These are phyloP conservation scores for Pachyrhizus erosus DNA, from an alignment of 306 rosid genomes.

Conservation along the genomic window DNA sequence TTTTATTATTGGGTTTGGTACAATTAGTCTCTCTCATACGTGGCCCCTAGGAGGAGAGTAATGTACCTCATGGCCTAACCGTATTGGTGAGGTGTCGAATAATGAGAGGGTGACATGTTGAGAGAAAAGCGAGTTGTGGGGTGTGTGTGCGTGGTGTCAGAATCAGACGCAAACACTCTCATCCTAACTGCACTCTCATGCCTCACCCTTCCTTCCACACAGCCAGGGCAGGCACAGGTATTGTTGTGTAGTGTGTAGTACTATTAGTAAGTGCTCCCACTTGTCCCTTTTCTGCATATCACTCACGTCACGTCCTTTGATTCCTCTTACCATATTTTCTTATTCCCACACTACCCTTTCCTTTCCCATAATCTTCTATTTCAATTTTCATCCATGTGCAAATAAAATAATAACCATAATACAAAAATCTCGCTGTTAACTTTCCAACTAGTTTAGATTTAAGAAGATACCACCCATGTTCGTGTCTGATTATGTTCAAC, in stretches of 20 bases:
- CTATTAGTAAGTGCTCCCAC: background rate
- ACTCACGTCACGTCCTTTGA: slow-evolving; percentile 31
- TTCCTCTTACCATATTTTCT: slow-evolving; percentile 28
- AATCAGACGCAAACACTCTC: slow-evolving; percentile 27
- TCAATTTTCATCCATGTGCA: background rate
- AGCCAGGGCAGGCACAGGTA: background rate
- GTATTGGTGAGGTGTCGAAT: slow-evolving; percentile 38
- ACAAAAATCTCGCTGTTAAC: background rate
- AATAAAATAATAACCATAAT: background rate
- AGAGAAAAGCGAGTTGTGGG: slow-evolving; percentile 15
- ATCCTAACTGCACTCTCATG: slow-evolving; percentile 9
- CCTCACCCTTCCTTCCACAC: background rate
- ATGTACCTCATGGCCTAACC: slow-evolving; percentile 30
- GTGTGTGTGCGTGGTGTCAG: slow-evolving; percentile 17
- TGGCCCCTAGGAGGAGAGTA: background rate
- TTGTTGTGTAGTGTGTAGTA: background rate
- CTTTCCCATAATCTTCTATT: background rate
- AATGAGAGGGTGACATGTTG: background rate
- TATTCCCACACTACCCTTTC: slow-evolving; percentile 19
- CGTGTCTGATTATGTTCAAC: no score
- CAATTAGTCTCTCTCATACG: background rate
- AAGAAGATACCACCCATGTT: no score
- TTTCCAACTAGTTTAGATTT: background rate
- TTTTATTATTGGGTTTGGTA: background rate
- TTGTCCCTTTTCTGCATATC: slow-evolving; percentile 38